A percentile compares a stretch with the other conserved stretches of the same genome.
These are phyloP conservation scores for Mucor saturninus DNA, from an alignment of 371 early-diverging fungal genomes.

Conservation along the genomic window DNA sequence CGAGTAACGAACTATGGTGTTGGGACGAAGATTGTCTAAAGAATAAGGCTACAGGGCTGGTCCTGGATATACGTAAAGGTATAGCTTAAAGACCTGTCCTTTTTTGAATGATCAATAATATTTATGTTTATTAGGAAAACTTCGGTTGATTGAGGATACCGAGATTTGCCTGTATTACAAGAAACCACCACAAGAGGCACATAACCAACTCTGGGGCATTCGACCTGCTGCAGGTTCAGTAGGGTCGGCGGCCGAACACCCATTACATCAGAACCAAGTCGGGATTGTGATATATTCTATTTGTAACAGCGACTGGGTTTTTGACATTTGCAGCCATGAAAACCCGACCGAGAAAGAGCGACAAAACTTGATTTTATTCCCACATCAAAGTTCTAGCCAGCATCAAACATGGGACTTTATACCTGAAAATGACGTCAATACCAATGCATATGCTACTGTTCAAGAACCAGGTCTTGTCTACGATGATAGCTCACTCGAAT, in stretches of 20 bases:
- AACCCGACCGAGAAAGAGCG: slow-evolving; percentile 8
- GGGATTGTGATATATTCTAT: slow-evolving; percentile 39
- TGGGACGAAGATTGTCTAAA: slow-evolving; percentile 39
- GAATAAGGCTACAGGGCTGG: slow-evolving; percentile 44
- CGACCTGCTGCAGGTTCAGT: slow-evolving; percentile 13
- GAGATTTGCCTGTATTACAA: slow-evolving; percentile 42
- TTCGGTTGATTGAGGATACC: slow-evolving; percentile 45
- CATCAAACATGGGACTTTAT: slow-evolving; percentile 32
- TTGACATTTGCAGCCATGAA: slow-evolving; percentile 25
- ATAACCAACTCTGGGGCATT: slow-evolving; percentile 44
- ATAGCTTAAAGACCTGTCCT: background rate
- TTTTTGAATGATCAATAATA: background rate
- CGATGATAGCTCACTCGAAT: background rate
- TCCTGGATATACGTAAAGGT: slow-evolving; percentile 53
- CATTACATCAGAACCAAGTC: slow-evolving; percentile 8
- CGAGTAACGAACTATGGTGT: slow-evolving; percentile 42
- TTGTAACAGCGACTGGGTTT: slow-evolving; percentile 46
- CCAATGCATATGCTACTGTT: slow-evolving; percentile 14
- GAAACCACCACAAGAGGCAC: slow-evolving; percentile 29
- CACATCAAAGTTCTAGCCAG: slow-evolving; percentile 1
- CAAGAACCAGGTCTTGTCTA: slow-evolving; percentile 22
- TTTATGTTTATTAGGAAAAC: slow-evolving; percentile 20
- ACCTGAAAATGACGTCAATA: slow-evolving; percentile 30
- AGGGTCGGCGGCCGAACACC: slow-evolving; percentile 10
- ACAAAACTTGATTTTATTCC: slow-evolving; percentile 18